phyloP scores from a whole-genome alignment of 768 basidiomycete species.

The Kwoniella newhampshirensis region DNA sequence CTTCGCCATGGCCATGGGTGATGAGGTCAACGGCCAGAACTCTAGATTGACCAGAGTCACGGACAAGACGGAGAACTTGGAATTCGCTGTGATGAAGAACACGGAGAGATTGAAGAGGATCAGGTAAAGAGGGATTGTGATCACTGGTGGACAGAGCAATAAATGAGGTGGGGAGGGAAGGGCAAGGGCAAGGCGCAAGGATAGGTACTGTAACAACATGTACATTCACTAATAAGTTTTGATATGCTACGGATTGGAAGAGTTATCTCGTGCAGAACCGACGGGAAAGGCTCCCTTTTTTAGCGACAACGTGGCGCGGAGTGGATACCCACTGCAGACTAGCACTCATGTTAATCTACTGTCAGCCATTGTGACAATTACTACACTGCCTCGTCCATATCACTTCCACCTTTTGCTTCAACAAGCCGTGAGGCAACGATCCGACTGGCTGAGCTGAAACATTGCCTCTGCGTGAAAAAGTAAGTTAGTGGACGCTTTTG shows the following conservation, averaged over 20 bases:
- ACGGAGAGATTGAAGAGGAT: conserved; percentile 69
- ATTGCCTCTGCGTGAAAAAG: too few relatives aligned
- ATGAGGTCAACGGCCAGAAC: conserved; percentile 88
- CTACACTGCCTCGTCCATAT: too few relatives aligned
- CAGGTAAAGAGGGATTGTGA: conserved; percentile 14
- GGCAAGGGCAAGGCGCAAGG: too few relatives aligned
- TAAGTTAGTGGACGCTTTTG: too few relatives aligned
- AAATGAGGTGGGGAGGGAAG: conserved; percentile 2
- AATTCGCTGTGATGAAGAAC: conserved; percentile 72
- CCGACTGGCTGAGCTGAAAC: too few relatives aligned
- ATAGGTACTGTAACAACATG: background rate
- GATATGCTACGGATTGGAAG: background rate
- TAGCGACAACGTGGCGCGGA: background rate
- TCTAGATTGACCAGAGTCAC: conserved; percentile 70
- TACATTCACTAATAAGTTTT: conserved; percentile 5
- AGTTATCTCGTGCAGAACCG: too few relatives aligned
- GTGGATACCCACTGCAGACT: too few relatives aligned
- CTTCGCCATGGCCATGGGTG: conserved; percentile 75
- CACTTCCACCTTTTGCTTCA: too few relatives aligned
- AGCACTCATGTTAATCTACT: too few relatives aligned
- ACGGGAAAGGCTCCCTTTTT: too few relatives aligned
- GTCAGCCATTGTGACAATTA: too few relatives aligned
- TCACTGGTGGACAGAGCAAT: background rate
- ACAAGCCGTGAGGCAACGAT: too few relatives aligned
- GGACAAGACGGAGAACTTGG: conserved; percentile 73